phyloP scores from a whole-genome alignment of 192 early-diverging fungal genomes.

The Coemansia aciculifera region DNA sequence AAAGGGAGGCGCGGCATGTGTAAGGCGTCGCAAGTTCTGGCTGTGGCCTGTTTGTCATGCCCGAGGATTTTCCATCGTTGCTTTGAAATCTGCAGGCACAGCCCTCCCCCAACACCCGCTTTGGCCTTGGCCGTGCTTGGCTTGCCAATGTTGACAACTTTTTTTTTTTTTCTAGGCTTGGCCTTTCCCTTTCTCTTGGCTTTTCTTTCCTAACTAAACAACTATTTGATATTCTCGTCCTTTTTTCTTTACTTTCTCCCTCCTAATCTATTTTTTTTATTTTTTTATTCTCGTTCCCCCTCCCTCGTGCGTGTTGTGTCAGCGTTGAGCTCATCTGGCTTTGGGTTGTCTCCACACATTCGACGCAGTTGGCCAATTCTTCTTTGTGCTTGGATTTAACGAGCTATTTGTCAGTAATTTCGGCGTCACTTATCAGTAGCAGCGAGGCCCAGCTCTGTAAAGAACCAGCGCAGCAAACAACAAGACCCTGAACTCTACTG shows the following conservation, averaged over 20 bases:
- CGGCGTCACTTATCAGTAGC: not conserved
- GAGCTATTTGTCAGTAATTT: not conserved
- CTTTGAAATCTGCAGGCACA: not conserved
- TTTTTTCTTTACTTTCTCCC: not conserved
- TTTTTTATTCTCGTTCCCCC: not conserved
- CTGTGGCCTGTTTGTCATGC: not conserved
- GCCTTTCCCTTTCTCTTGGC: slow-evolving; percentile 5
- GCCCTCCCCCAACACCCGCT: not conserved
- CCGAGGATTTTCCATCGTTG: not conserved
- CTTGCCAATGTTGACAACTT: not conserved
- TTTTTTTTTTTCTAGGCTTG: no score
- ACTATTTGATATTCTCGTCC: slow-evolving; percentile 6
- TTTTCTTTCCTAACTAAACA: not conserved
- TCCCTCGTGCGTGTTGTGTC: not conserved
- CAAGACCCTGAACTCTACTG: not conserved
- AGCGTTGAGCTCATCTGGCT: not conserved
- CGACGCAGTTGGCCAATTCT: not conserved
- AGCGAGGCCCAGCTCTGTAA: not conserved
- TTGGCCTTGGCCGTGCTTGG: not conserved
- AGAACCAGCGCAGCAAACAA: not conserved
- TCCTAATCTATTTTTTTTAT: slow-evolving; percentile 2
- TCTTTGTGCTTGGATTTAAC: not conserved
- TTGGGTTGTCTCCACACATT: slow-evolving; percentile 3
- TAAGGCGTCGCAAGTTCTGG: not conserved
- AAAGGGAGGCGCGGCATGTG: not conserved